Conservation (phyloP, 371 early-diverging fungal species). For the Smittium culicis region DNA sequence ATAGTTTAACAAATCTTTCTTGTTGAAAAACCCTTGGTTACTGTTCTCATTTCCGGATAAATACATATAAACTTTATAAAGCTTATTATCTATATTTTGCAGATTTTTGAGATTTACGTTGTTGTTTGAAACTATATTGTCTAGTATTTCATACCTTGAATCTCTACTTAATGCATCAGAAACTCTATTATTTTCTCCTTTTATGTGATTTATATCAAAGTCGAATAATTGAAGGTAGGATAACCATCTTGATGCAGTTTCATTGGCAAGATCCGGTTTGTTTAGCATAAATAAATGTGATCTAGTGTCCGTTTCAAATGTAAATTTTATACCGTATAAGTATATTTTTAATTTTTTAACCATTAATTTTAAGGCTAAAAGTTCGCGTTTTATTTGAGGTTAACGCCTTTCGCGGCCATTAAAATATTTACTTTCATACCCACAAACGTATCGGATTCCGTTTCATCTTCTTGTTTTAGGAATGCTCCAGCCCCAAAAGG, state of each 20-base stretch:
- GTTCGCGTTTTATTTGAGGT: constrained; percentile 14
- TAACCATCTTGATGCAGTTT: constrained; percentile 11
- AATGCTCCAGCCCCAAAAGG: constrained; percentile 14
- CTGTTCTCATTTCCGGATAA: not conserved
- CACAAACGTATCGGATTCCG: constrained; percentile 2
- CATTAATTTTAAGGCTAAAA: constrained; percentile 6
- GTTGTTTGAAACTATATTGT: not conserved
- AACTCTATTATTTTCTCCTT: constrained; percentile 12
- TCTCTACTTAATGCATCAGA: constrained; percentile 9
- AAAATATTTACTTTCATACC: constrained; percentile 13
- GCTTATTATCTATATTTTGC: not conserved
- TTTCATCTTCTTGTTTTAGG: constrained; percentile 11
- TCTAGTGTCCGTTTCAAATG: constrained; percentile 11
- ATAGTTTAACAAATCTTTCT: constrained; percentile 5
- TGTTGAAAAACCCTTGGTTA: not conserved
- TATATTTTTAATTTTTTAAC: constrained; percentile 9
- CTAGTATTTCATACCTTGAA: not conserved
- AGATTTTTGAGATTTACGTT: not conserved
- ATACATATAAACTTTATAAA: too few species aligned
- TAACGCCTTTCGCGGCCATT: constrained; percentile 13
- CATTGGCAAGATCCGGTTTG: constrained; percentile 13
- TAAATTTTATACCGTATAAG: constrained; percentile 11
- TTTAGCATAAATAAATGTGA: constrained; percentile 12
- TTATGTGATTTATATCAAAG: constrained; percentile 13
- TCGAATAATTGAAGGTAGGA: constrained; percentile 10